A percentile compares a stretch with the other conserved stretches of the same genome.
These are phyloP conservation scores for Daldinia sp. DNA, from an alignment of 2,329 filamentous ascomycete species.

Conservation along the genomic window DNA sequence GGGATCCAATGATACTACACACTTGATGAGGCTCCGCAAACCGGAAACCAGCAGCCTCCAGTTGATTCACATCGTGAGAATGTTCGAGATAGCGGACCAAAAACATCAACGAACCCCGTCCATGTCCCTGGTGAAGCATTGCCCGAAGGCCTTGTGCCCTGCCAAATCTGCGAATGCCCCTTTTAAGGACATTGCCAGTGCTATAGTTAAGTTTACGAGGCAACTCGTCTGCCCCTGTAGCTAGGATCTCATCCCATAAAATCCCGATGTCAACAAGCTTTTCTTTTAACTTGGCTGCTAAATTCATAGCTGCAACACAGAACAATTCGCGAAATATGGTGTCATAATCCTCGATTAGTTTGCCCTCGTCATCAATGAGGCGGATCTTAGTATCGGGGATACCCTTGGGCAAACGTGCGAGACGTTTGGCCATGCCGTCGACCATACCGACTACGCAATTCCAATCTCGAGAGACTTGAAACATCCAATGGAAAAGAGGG, in stretches of 20 bases:
- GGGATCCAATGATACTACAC: slow-evolving; percentile 73
- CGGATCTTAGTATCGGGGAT: slow-evolving; percentile 57
- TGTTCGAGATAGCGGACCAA: slow-evolving; percentile 74
- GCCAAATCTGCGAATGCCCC: slow-evolving; percentile 49
- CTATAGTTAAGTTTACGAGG: slow-evolving; percentile 41
- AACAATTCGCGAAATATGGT: slow-evolving; percentile 85
- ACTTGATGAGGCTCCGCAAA: slow-evolving; percentile 80
- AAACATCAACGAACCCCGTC: slow-evolving; percentile 84
- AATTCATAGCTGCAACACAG: slow-evolving; percentile 80
- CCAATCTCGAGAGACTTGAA: slow-evolving; percentile 85
- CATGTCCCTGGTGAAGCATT: slow-evolving; percentile 57
- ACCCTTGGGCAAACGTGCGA: slow-evolving; percentile 63
- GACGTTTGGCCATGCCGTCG: slow-evolving; percentile 77
- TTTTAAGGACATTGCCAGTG: slow-evolving; percentile 24
- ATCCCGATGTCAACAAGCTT: slow-evolving; percentile 73
- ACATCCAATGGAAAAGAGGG: slow-evolving; percentile 89
- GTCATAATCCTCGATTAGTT: slow-evolving; percentile 76
- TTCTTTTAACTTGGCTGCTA: slow-evolving; percentile 75
- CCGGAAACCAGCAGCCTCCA: slow-evolving; percentile 80
- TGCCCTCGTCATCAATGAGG: slow-evolving; percentile 65
- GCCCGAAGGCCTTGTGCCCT: slow-evolving; percentile 56
- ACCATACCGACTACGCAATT: slow-evolving; percentile 74
- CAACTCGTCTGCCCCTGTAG: slow-evolving; percentile 64
- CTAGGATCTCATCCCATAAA: slow-evolving; percentile 80
- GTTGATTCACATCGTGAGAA: slow-evolving; percentile 69